These are phyloP conservation scores for Cercophora sp. DNA, from an alignment of 495 filamentous ascomycete species.

Conservation along the genomic window DNA sequence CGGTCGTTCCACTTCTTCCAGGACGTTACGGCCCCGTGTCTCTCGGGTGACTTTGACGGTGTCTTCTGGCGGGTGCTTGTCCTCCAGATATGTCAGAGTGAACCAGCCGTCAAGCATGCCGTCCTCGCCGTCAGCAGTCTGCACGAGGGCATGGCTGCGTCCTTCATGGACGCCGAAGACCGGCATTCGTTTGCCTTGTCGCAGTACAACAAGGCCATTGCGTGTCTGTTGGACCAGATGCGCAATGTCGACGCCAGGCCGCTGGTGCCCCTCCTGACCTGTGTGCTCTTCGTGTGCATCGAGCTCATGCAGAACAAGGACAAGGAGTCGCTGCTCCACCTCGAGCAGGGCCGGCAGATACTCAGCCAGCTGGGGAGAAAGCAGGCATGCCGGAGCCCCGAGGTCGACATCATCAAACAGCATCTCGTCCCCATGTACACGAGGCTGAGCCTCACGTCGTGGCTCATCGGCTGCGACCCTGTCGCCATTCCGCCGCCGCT, in stretches of 20 bases:
- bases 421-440: slow-evolving; percentile 43
- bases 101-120: slow-evolving; percentile 58
- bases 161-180: slow-evolving; percentile 32
- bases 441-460: slow-evolving; percentile 35
- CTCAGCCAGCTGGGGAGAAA: slow-evolving; percentile 32
- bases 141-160: slow-evolving; percentile 39
- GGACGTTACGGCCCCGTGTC: slow-evolving; percentile 41
- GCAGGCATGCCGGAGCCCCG: slow-evolving; percentile 14
- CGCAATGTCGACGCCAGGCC: slow-evolving; percentile 37
- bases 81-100: slow-evolving; percentile 51
- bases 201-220: slow-evolving; percentile 55
- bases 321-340: slow-evolving; percentile 39
- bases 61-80: slow-evolving; percentile 56
- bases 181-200: slow-evolving; percentile 40
- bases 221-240: slow-evolving; percentile 36
- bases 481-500: slow-evolving; percentile 25
- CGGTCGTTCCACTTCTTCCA: slow-evolving; percentile 53
- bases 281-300: slow-evolving; percentile 56
- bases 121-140: slow-evolving; percentile 54
- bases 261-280: slow-evolving; percentile 50
- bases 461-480: slow-evolving; percentile 32
- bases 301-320: slow-evolving; percentile 51
- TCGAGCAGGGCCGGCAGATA: slow-evolving; percentile 38
- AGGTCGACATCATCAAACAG: slow-evolving; percentile 33
- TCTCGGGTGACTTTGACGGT: slow-evolving; percentile 48